A percentile compares a stretch with the other conserved stretches of the same genome.
Conservation (phyloP, 1,284 basidiomycete species). For the Malassezia restricta region DNA sequence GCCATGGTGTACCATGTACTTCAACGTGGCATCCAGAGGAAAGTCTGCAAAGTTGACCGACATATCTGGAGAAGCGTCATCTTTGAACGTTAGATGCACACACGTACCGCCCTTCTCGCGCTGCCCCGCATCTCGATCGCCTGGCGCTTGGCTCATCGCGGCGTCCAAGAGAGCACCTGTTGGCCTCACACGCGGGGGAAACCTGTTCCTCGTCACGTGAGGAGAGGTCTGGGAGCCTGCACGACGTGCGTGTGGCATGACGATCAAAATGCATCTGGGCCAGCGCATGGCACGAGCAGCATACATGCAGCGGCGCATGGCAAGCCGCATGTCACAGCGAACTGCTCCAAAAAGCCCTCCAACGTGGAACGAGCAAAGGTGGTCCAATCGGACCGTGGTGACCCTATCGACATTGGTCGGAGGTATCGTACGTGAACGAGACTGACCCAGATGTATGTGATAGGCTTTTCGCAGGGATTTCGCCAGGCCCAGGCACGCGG, state of each 20-base stretch:
- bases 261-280: too few species aligned
- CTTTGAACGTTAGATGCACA: not conserved
- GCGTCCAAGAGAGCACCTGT: too few species aligned
- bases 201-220: too few species aligned
- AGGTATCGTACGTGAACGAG: not conserved
- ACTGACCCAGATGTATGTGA: conserved; percentile 2
- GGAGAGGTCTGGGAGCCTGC: too few species aligned
- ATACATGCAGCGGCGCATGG: too few species aligned
- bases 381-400: conserved; percentile 13
- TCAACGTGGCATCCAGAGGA: conserved; percentile 4
- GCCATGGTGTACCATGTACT: conserved; percentile 10
- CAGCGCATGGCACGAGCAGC: too few species aligned
- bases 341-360: too few species aligned
- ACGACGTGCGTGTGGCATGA: too few species aligned
- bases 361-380: conserved; percentile 3
- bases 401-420: conserved; percentile 12
- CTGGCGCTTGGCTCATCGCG: conserved; percentile 10
- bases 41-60: conserved; percentile 10
- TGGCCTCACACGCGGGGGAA: not conserved
- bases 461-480: conserved; percentile 11
- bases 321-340: too few species aligned
- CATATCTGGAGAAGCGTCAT: not conserved
- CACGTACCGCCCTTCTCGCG: not conserved
- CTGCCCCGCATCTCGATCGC: not conserved
- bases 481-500: conserved; percentile 5